Evolutionary conservation across 495 filamentous ascomycete species (phyloP), one percentile per base, ranked within the genome.

Genomic region (Astrocystis sublimbata): DNA sequence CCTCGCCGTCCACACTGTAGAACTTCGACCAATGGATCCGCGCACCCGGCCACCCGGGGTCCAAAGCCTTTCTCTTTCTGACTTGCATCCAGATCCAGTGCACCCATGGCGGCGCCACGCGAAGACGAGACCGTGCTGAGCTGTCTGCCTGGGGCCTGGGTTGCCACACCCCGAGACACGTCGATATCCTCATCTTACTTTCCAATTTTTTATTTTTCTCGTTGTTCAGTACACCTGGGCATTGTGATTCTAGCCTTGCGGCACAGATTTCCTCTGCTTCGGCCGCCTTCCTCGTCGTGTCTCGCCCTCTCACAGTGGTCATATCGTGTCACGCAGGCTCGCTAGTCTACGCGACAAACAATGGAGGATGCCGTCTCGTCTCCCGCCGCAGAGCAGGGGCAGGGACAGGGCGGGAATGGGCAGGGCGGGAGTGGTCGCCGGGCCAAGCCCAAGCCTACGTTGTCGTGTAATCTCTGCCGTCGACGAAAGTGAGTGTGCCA

Each of bases 361-460:
- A 55, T 55, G 51, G 51, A 41, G 10, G 51, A 41, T 26, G 13
- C 35, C 28, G 21, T 33, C 19, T 6, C 51, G 13, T 7, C 51
- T 7, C 2, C 28, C 8, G 30, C 26, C 49, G 1, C 31, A 28
- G 51, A 26, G 4, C 51, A 54, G 10, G 31, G 17, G 23, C 35
- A 28, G 31, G 36, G 36, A 6, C 36, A n/a, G 10, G 52, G 33
- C 33, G 13, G 6, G 33, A 6, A 36, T 24, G 33, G 52, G 19
- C 52, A 42, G 36, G 52, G 33, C 36, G 19, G 33, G 4, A 51
- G 47, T 46, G 53, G 72, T 15, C 68, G 68, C 12, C 58, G 72
- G 10, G 69, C 75, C 31, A 77, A 77, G 42, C 66, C 75, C 31
- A 77, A 77, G 42, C 66, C 69, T 17, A 71, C 73, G 62, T 67